phyloP scores from a whole-genome alignment of 129 eudicot genomes.

The Smallanthus sonchifolius region DNA sequence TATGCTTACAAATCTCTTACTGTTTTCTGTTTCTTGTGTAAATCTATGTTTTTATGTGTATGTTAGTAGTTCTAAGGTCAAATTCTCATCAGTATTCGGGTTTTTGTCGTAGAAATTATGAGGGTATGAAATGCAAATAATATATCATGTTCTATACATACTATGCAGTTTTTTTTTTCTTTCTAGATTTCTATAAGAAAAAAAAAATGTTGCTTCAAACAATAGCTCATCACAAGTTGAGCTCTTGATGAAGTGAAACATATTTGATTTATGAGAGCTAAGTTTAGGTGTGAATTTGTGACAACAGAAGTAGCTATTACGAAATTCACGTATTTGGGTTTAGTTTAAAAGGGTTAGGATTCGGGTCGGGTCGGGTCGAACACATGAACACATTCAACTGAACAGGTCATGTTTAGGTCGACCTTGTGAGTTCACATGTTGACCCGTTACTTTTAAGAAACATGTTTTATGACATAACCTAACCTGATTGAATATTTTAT shows the following conservation, averaged over 20 bases:
- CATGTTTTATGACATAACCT: no score
- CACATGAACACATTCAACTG: no score
- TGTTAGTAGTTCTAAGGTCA: conserved; percentile 4
- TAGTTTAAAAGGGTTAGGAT: no score
- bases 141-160: neutral
- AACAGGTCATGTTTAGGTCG: no score
- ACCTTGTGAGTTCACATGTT: no score
- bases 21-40: conserved; percentile 5
- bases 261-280: neutral
- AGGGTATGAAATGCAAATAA: neutral
- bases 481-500: neutral
- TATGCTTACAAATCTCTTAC: conserved; percentile 8
- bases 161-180: neutral
- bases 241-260: neutral
- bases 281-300: no score
- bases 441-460: no score
- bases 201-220: neutral
- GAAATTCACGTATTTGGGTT: no score
- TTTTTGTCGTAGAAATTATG: neutral
- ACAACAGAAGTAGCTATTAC: no score
- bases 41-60: neutral
- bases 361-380: no score
- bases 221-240: neutral
- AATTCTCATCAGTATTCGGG: neutral
- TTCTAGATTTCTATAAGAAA: neutral